Evolutionary conservation across 2,329 filamentous ascomycete genomes (phyloP).

Genomic region (Monilinia vaccinii-corymbosi): DNA sequence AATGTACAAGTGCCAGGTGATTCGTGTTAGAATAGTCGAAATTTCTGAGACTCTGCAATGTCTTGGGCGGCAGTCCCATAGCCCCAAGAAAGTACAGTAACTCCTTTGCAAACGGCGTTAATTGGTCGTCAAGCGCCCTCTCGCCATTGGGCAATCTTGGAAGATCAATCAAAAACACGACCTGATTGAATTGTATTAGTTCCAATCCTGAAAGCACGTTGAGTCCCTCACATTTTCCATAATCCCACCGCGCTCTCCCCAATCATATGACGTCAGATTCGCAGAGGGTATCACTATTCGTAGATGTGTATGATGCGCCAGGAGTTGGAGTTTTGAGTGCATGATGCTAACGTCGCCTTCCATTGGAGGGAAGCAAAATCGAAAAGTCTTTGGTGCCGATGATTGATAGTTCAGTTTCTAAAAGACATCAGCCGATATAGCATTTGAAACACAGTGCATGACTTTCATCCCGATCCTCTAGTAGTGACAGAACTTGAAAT

Average conservation of each 20-base stretch:
- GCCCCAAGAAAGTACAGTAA: conserved; percentile 35
- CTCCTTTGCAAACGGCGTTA: conserved; percentile 57
- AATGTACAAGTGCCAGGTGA: conserved; percentile 72
- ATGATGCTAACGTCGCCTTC: conserved; percentile 60
- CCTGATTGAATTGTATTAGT: conserved; percentile 3
- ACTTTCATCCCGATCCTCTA: neutral
- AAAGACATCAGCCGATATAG: neutral
- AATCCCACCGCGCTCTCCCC: conserved; percentile 52
- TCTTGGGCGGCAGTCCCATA: conserved; percentile 45
- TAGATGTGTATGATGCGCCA: conserved; percentile 67
- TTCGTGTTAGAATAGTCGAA: conserved; percentile 76
- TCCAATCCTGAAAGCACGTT: neutral
- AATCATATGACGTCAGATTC: conserved; percentile 79
- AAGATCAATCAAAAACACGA: conserved; percentile 46
- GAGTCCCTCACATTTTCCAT: conserved; percentile 67
- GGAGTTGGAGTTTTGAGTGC: conserved; percentile 89
- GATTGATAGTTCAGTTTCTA: conserved; percentile 41
- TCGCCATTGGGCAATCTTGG: conserved; percentile 40
- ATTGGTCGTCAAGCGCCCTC: conserved; percentile 19
- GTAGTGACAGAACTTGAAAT: neutral
- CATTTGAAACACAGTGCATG: neutral
- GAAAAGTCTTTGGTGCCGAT: conserved; percentile 47
- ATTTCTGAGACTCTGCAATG: conserved; percentile 58
- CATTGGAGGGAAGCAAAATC: conserved; percentile 74
- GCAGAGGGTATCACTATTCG: conserved; percentile 80